Evolutionary conservation across 83 land plant genomes (phyloP).

Genomic region (Diphasiastrum complanatum): DNA sequence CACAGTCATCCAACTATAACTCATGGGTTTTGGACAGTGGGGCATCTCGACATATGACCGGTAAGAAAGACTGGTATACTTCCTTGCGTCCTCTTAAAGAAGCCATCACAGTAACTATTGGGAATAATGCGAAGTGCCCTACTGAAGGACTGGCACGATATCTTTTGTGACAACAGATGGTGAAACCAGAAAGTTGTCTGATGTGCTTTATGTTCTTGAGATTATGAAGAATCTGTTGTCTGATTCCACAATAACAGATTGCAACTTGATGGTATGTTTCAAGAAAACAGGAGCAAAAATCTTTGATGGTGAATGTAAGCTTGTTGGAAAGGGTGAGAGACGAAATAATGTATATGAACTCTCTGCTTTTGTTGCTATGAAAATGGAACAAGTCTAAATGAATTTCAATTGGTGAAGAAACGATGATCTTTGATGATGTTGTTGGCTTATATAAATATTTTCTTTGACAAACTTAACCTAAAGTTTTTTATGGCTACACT

Average conservation of each 20-base stretch:
- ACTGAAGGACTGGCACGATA: background rate
- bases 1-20: background rate
- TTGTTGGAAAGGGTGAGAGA: conserved; percentile 1
- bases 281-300: conserved; percentile 3
- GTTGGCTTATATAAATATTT: no score
- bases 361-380: background rate
- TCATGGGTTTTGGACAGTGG: conserved; percentile 7
- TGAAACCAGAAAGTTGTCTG: background rate
- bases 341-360: conserved; percentile 14
- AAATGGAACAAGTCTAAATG: no score
- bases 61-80: background rate
- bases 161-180: background rate
- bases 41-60: conserved; percentile 1
- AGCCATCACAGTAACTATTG: conserved; percentile 2
- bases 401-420: no score
- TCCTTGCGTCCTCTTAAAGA: background rate
- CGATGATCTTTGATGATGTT: no score
- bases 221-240: background rate
- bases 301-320: background rate
- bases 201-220: conserved; percentile 1
- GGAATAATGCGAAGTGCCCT: background rate
- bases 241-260: background rate
- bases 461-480: no score
- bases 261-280: background rate
- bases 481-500: no score